Evolutionary conservation across 108 stramenopile species (phyloP).

Genomic region (Mayamaea pseudoterrestris): DNA sequence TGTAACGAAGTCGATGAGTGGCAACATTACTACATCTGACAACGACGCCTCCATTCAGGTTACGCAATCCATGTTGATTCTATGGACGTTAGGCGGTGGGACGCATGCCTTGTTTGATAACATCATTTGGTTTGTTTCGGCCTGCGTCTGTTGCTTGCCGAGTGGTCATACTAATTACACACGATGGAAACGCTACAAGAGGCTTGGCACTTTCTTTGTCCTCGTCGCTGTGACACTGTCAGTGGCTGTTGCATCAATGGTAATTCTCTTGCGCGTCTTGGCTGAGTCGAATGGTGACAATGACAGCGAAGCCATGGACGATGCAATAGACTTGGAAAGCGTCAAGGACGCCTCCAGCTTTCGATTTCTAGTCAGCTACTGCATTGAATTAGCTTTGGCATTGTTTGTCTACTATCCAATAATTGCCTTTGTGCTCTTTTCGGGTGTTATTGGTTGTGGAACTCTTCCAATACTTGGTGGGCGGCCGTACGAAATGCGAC

Average conservation of each 20-base stretch:
- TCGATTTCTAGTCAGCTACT: slow-evolving; percentile 51
- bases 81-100: slow-evolving; percentile 68
- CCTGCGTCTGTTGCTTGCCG: slow-evolving; percentile 57
- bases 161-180: slow-evolving; percentile 21
- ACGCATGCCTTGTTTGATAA: slow-evolving; percentile 57
- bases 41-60: slow-evolving; percentile 18
- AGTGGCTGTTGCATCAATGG: slow-evolving; percentile 29
- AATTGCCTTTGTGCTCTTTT: slow-evolving; percentile 47
- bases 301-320: background rate
- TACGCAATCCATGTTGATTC: slow-evolving; percentile 37
- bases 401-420: slow-evolving; percentile 63
- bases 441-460: slow-evolving; percentile 49
- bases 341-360: slow-evolving; percentile 13
- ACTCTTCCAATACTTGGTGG: slow-evolving; percentile 48
- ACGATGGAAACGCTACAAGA: slow-evolving; percentile 22
- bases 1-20: background rate
- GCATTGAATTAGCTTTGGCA: slow-evolving; percentile 47
- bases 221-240: slow-evolving; percentile 20
- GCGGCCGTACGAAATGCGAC: slow-evolving; percentile 32
- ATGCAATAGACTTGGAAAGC: background rate
- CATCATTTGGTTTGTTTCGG: slow-evolving; percentile 59
- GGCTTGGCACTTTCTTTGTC: slow-evolving; percentile 24
- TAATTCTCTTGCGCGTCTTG: slow-evolving; percentile 42
- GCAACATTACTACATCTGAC: background rate
- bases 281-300: slow-evolving; percentile 9